Evolutionary conservation across 805 yeast species (phyloP), one percentile per base, ranked within the genome.

Genomic region (Kodamaea leandrae): DNA sequence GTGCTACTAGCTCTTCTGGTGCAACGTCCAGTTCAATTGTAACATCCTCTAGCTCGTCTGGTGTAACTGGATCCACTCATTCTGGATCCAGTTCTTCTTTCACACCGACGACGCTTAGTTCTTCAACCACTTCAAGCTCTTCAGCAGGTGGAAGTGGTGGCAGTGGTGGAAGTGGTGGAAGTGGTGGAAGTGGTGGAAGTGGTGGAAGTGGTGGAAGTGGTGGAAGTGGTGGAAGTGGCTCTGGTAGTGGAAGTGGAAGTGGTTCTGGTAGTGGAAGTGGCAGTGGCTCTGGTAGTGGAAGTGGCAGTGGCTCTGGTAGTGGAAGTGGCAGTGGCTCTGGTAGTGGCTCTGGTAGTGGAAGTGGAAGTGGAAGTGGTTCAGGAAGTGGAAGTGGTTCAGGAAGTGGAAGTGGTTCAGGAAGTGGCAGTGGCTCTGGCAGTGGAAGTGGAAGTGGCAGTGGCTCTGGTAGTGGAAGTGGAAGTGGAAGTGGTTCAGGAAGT

Each of bases 221-320:
- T n/a, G n/a, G n/a, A n/a, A n/a, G n/a, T n/a, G n/a, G n/a, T n/a
- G n/a, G n/a, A n/a, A n/a, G n/a, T n/a, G n/a, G n/a, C n/a, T n/a
- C n/a, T n/a, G n/a, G n/a, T n/a, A n/a, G n/a, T n/a, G n/a, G n/a
- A n/a, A n/a, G n/a, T n/a, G n/a, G n/a, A n/a, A n/a, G n/a, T n/a
- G n/a, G n/a, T n/a, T n/a, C n/a, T n/a, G n/a, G n/a, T n/a, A n/a
- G n/a, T n/a, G n/a, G n/a, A n/a, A n/a, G n/a, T n/a, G n/a, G n/a
- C n/a, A n/a, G n/a, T n/a, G 36, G 36, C 4, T 33, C 36, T 20
- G 36, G 36, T n/a, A 9, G 27, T 33, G 36, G 36, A 20, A 21
- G 17, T 13, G 36, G 36, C 18, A 25, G 36, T 32, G 36, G 36
- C 4, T 32, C 36, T 14, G 34, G 34, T 10, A n/a, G 10, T 13